These are phyloP conservation scores for Litsea cubeba DNA, from an alignment of 164 flowering plant genomes.

Conservation along the genomic window DNA sequence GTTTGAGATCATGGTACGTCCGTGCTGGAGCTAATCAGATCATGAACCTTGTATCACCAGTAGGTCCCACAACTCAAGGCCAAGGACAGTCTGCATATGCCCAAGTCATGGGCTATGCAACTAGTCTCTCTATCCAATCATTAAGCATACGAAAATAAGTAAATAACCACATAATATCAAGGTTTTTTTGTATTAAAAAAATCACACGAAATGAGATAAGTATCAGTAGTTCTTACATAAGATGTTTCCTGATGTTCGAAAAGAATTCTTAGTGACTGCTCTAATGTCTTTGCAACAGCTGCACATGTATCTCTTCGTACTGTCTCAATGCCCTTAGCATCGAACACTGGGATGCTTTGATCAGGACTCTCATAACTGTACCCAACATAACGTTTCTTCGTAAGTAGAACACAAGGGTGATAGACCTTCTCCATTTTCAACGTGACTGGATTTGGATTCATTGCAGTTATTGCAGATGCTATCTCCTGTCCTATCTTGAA, in stretches of 20 bases:
- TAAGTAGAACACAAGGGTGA: slow-evolving; percentile 78
- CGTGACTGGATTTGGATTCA: slow-evolving; percentile 82
- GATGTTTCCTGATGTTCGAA: slow-evolving; percentile 63
- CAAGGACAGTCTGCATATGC: too few relatives aligned
- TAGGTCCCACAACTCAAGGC: too few relatives aligned
- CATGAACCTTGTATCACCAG: too few relatives aligned
- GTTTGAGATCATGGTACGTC: too few relatives aligned
- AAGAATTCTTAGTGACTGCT: slow-evolving; percentile 65
- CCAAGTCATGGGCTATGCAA: too few relatives aligned
- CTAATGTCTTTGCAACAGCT: slow-evolving; percentile 89
- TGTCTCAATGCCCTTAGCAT: slow-evolving; percentile 98
- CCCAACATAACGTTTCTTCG: slow-evolving; percentile 97
- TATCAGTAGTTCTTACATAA: slow-evolving; percentile 38
- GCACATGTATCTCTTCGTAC: slow-evolving; percentile 92
- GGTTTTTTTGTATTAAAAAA: too few relatives aligned
- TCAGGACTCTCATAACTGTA: slow-evolving; percentile 87
- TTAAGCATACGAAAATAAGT: too few relatives aligned
- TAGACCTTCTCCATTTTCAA: slow-evolving; percentile 96
- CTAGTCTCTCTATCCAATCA: too few relatives aligned
- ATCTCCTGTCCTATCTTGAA: slow-evolving; percentile 76
- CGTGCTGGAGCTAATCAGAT: too few relatives aligned
- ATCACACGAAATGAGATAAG: too few relatives aligned
- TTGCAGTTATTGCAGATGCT: slow-evolving; percentile 69
- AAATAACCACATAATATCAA: too few relatives aligned
- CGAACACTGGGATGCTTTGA: slow-evolving; percentile 68